Base-by-base conservation (phyloP, 164 flowering plant genomes). In the Dillenia suffruticosa region DNA sequence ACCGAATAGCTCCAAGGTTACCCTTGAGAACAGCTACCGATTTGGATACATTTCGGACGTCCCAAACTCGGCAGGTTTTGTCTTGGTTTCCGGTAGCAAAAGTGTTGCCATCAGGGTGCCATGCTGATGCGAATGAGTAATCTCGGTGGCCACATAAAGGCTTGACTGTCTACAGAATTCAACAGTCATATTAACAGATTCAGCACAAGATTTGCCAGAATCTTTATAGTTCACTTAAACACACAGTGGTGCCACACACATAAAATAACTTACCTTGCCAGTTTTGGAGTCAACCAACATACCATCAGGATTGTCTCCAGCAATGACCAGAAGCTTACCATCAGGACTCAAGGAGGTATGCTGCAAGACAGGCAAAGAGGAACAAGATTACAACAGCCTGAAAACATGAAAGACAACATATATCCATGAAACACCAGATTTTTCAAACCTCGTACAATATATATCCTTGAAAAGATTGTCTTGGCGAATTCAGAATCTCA, bases 51-150 rank as follows among this genome's bases (percentile, higher is more conserved):
- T 94, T 87, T 14, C 97, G 63, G 5, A 68, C 54, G 63, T 90
- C 98, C 98, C 98, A 94, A 15, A 94, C 63, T 16, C 97, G 84
- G 67, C 97, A 90, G 16, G 98, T 94, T 69, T 94, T 94, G 75
- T 90, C 98, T 64, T 94, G 98, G 74, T 94, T 94, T 50, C 97
- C 98, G 5, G 98, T 94, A 45, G 97, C 98, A 67, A 90, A 87
- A 1, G 74, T 84, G 26, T 66, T 56, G 22, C 98, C 97, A 64
- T 94, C 76, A 7, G 98, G 97, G 63, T 89, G 92, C 98, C 98
- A 94, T 22, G 96, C 96, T 3, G 98, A 89, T 40, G 98, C 98
- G 75, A 94, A 94, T 10, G 98, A 94, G 78, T 57, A 94, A 70
- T 94, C 98, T 67, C 80, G 57, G 74, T 93, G 98, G 15, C 97